Evolutionary conservation across 345 rosid genomes (phyloP).

Genomic region (Eucalyptus caleyi): DNA sequence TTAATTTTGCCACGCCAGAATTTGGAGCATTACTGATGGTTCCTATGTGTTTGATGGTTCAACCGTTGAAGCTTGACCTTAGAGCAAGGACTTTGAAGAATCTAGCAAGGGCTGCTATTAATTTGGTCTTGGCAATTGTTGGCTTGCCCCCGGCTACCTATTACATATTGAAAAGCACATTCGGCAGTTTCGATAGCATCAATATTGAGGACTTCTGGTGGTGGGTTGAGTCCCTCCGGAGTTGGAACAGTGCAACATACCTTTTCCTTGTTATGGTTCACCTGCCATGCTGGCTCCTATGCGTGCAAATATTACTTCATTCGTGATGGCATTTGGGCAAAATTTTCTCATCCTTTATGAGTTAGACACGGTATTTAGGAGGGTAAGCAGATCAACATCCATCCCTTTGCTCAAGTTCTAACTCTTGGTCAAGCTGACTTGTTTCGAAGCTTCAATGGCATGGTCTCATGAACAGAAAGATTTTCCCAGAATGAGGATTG

Average conservation of each 20-base stretch:
- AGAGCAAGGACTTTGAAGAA: constrained; percentile 21
- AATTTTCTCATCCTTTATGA: background rate
- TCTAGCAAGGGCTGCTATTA: constrained; percentile 28
- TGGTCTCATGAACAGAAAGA: background rate
- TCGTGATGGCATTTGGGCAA: constrained; percentile 7
- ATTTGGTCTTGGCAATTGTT: constrained; percentile 26
- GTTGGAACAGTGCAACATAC: constrained; percentile 94
- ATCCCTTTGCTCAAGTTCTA: background rate
- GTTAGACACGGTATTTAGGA: background rate
- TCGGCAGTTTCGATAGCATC: constrained; percentile 30
- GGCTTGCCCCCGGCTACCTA: constrained; percentile 64
- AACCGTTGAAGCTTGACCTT: constrained; percentile 47
- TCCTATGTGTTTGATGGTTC: constrained; percentile 68
- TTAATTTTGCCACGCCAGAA: constrained; percentile 88
- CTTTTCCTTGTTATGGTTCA: constrained; percentile 74
- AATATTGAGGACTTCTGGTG: constrained; percentile 64
- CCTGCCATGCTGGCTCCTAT: constrained; percentile 50
- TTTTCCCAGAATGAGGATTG: background rate
- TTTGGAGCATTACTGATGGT: constrained; percentile 76
- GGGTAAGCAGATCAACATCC: background rate
- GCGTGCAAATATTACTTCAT: constrained; percentile 47
- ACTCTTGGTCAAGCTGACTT: background rate
- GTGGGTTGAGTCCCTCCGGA: constrained; percentile 83
- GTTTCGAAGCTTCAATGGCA: background rate
- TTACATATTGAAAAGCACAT: constrained; percentile 28